Percentiles rank a stretch among this genome's conserved stretches.
phyloP scores from a whole-genome alignment of 2,329 filamentous ascomycete genomes.

The Zalaria obscura region DNA sequence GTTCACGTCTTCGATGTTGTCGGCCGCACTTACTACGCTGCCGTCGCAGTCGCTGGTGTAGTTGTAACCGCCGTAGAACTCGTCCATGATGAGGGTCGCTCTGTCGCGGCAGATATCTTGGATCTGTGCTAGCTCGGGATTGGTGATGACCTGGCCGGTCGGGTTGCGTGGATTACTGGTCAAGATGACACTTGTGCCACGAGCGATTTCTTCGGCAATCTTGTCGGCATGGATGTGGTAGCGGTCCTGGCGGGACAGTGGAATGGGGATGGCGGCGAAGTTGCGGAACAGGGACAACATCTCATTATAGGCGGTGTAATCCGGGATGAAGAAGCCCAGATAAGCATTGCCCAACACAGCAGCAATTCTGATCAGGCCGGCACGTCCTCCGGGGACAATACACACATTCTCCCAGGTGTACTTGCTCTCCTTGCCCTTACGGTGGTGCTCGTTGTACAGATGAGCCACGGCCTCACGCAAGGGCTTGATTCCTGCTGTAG shows the following conservation, averaged over 20 bases:
- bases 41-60: conserved; percentile 89
- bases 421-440: conserved; percentile 71
- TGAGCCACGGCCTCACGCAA: conserved; percentile 78
- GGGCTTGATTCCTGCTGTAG: conserved; percentile 86
- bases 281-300: conserved; percentile 94
- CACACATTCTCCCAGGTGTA: conserved; percentile 98
- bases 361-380: conserved; percentile 86
- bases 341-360: conserved; percentile 77
- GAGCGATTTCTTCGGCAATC: conserved; percentile 52
- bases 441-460: conserved; percentile 86
- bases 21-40: conserved; percentile 72
- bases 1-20: conserved; percentile 81
- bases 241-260: conserved; percentile 68
- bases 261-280: conserved; percentile 76
- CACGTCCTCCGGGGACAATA: conserved; percentile 86
- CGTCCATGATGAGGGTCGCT: conserved; percentile 85
- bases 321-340: conserved; percentile 61
- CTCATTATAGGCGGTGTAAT: conserved; percentile 96
- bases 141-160: conserved; percentile 73
- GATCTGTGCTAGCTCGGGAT: conserved; percentile 75
- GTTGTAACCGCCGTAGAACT: conserved; percentile 91
- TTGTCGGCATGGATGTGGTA: conserved; percentile 92
- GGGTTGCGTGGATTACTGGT: conserved; percentile 95
- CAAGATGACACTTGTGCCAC: conserved; percentile 55
- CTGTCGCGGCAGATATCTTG: conserved; percentile 85